These are phyloP conservation scores for Mediolabrus comicus DNA, from an alignment of 108 stramenopile genomes.

Conservation along the genomic window DNA sequence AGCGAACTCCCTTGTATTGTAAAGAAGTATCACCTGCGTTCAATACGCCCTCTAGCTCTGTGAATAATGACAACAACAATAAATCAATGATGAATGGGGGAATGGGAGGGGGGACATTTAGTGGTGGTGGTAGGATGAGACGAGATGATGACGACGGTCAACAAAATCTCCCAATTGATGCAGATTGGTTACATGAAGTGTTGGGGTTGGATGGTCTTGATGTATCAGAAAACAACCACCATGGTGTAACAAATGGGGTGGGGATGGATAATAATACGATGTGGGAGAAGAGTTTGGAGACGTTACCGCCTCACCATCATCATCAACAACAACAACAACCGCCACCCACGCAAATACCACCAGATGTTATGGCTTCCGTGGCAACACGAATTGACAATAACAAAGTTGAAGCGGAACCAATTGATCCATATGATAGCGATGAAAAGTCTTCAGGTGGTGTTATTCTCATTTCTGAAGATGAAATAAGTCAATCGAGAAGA, in stretches of 20 bases:
- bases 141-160: not conserved
- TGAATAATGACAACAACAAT: too few species aligned
- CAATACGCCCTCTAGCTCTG: not conserved
- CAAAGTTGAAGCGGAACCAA: not conserved
- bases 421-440: not conserved
- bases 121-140: too few species aligned
- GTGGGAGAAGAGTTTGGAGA: not conserved
- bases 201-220: not conserved
- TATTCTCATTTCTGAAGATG: slow-evolving; percentile 1
- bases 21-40: not conserved
- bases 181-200: slow-evolving; percentile 7
- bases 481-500: slow-evolving; percentile 8
- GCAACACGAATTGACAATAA: not conserved
- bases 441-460: not conserved
- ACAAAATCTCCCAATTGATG: not conserved
- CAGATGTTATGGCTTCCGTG: not conserved
- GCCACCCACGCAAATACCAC: not conserved
- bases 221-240: not conserved
- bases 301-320: not conserved
- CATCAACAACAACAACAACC: too few species aligned
- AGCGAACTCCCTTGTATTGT: not conserved
- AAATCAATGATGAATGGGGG: not conserved
- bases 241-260: not conserved
- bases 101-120: not conserved
- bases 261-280: not conserved